Evolutionary conservation across 441 rosid genomes (phyloP), one percentile per base, ranked within the genome.

Genomic region (Aquilaria agallochum): DNA sequence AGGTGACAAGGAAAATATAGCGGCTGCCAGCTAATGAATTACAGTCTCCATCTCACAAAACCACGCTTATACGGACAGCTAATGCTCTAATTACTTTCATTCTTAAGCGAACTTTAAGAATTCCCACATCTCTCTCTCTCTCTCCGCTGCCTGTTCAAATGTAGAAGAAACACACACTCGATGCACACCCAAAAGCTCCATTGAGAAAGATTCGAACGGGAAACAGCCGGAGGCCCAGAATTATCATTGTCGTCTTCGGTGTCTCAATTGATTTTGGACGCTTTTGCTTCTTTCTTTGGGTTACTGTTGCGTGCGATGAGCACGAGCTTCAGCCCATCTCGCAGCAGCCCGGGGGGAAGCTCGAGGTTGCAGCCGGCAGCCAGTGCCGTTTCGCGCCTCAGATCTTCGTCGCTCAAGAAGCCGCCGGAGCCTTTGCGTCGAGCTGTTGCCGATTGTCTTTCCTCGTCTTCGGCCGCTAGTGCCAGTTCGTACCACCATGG

Each of bases 341-440:
- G 91, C 58, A 83, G 85, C 73, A 83, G 85, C 73, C 87, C 88
- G 59, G 87, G 82, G 49, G 77, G 86, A 76, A 74, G 81, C 48
- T 75, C 97, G 75, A 53, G 77, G 55, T 86, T 83, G 70, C 72
- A 75, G 0, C 78, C 72, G 42, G 71, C 67, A 13, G 54, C 60
- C 53, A 73, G 87, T 13, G 83, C 79, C 48, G 70, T 74, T 3
- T 84, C 95, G 46, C 78, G 99, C 52, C 78, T 88, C 74, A 88
- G 98, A 92, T 92, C 98, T 72, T 87, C 93, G 52, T 76, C 84
- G 11, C 60, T 78, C 11, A 92, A 82, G 78, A 92, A 92, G 76
- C 97, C 90, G 27, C 99, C 99, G 15, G 99, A 95, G 86, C 99
- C 98, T 12, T 76, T 95, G 49, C 96, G 97, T 31, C 88, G 93